phyloP scores from a whole-genome alignment of 2,329 filamentous ascomycete genomes.

The Fusarium acutatum region DNA sequence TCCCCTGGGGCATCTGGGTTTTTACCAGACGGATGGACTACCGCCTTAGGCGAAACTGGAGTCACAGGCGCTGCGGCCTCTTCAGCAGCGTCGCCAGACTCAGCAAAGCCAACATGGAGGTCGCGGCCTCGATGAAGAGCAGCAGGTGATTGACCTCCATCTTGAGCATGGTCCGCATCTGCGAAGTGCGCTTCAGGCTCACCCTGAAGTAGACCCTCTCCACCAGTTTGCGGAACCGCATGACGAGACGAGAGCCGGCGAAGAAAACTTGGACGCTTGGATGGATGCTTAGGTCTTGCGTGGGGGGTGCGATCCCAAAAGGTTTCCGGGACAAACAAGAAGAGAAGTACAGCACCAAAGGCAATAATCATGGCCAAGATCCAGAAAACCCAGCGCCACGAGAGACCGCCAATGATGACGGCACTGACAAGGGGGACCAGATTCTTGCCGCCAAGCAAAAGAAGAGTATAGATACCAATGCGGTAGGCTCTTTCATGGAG shows the following conservation, averaged over 20 bases:
- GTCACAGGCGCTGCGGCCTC: background rate
- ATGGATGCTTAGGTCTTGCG: slow-evolving; percentile 42
- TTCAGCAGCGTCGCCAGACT: slow-evolving; percentile 11
- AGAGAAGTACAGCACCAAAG: slow-evolving; percentile 75
- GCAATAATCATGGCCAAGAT: slow-evolving; percentile 83
- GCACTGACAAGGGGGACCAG: slow-evolving; percentile 87
- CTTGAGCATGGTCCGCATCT: slow-evolving; percentile 55
- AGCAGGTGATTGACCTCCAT: slow-evolving; percentile 5
- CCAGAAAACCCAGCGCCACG: slow-evolving; percentile 95
- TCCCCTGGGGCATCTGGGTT: background rate
- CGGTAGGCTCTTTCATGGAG: slow-evolving; percentile 93
- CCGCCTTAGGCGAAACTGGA: slow-evolving; percentile 1
- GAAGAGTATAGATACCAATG: slow-evolving; percentile 89
- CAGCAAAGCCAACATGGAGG: slow-evolving; percentile 67
- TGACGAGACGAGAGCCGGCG: slow-evolving; percentile 57
- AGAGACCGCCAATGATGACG: slow-evolving; percentile 76
- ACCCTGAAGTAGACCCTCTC: background rate
- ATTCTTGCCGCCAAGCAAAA: slow-evolving; percentile 92
- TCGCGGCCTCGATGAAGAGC: slow-evolving; percentile 41
- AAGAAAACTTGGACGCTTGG: slow-evolving; percentile 56
- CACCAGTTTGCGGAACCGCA: slow-evolving; percentile 18
- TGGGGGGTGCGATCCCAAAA: slow-evolving; percentile 90
- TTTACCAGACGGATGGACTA: background rate
- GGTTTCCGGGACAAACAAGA: slow-evolving; percentile 92
- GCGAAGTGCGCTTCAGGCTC: slow-evolving; percentile 56